These are phyloP conservation scores for Podaxis carcinomalis DNA, from an alignment of 768 basidiomycete species.

Conservation along the genomic window DNA sequence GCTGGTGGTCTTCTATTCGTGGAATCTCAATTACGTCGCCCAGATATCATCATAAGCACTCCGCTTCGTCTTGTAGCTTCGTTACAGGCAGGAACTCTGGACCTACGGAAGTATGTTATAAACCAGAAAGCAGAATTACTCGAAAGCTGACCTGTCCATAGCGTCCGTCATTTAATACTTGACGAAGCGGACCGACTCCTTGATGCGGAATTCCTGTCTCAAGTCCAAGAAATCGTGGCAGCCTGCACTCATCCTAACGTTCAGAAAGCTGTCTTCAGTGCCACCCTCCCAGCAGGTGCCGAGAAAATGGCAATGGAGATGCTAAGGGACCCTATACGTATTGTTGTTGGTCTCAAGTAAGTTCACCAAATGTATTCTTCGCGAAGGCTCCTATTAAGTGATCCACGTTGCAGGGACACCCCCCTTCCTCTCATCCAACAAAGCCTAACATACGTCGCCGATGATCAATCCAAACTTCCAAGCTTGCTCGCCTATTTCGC, in stretches of 20 bases:
- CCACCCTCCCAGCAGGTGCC: slow-evolving; percentile 84
- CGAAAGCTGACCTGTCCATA: slow-evolving; percentile 24
- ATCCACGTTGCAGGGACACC: slow-evolving; percentile 62
- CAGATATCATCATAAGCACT: slow-evolving; percentile 91
- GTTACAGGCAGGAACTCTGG: slow-evolving; percentile 61
- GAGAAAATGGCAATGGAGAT: slow-evolving; percentile 87
- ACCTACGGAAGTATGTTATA: slow-evolving; percentile 64
- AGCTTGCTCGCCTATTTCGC: slow-evolving; percentile 78
- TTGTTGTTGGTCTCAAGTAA: slow-evolving; percentile 96
- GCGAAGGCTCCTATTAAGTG: slow-evolving; percentile 1
- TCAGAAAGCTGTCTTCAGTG: slow-evolving; percentile 91
- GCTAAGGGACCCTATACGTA: slow-evolving; percentile 80
- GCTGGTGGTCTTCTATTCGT: neutral
- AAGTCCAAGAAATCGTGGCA: slow-evolving; percentile 83
- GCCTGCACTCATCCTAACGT: slow-evolving; percentile 65
- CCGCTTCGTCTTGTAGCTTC: slow-evolving; percentile 86
- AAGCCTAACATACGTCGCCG: slow-evolving; percentile 85
- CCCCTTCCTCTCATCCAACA: slow-evolving; percentile 90
- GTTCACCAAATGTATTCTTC: slow-evolving; percentile 23
- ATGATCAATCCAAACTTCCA: slow-evolving; percentile 91
- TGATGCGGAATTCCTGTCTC: slow-evolving; percentile 82
- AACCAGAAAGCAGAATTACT: neutral
- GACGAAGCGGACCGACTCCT: slow-evolving; percentile 93
- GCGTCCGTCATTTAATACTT: slow-evolving; percentile 80
- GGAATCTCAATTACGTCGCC: slow-evolving; percentile 1